A percentile compares a stretch with the other conserved stretches of the same genome.
phyloP scores from a whole-genome alignment of 805 yeast genomes.

The Candida pseudoglaebosa region DNA sequence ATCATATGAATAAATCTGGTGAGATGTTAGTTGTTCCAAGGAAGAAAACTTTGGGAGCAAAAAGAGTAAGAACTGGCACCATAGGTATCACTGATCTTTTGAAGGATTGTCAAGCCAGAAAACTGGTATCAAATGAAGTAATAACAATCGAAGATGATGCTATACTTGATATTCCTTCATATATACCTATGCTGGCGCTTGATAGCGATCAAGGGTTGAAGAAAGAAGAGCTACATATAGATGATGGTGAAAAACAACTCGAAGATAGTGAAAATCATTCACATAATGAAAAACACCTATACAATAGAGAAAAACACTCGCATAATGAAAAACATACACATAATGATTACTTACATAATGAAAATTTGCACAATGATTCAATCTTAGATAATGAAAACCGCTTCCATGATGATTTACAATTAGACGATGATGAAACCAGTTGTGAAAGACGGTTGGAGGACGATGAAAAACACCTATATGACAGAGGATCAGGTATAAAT shows the following conservation, averaged over 20 bases:
- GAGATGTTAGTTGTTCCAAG: not conserved
- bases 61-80: slow-evolving; percentile 9
- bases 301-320: no score
- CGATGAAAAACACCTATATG: no score
- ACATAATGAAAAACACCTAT: no score
- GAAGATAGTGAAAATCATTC: no score
- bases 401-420: no score
- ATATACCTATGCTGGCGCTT: not conserved
- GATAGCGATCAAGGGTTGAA: not conserved
- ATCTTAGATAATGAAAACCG: no score
- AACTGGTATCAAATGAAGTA: slow-evolving; percentile 1
- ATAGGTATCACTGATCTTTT: slow-evolving; percentile 14
- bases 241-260: not conserved
- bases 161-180: slow-evolving; percentile 2
- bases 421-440: no score
- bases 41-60: slow-evolving; percentile 15
- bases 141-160: slow-evolving; percentile 9
- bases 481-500: no score
- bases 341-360: no score
- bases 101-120: slow-evolving; percentile 8
- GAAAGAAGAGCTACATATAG: not conserved
- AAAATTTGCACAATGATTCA: no score
- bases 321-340: no score
- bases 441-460: not conserved
- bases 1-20: no score